These are phyloP conservation scores for Melastoma candidum DNA, from an alignment of 441 rosid genomes.

Conservation along the genomic window DNA sequence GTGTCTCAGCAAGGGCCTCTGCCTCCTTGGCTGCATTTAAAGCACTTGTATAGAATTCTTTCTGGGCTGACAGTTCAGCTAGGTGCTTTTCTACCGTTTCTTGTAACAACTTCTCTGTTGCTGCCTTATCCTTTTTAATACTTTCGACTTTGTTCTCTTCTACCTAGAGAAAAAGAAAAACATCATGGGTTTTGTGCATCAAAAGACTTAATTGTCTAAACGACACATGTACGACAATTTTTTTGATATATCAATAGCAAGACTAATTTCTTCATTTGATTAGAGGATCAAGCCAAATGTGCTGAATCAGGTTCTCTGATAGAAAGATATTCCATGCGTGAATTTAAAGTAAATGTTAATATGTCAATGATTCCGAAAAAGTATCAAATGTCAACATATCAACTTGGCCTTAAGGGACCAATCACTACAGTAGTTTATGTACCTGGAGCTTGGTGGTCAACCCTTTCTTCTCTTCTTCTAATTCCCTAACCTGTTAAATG, in stretches of 20 bases:
- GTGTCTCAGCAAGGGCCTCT: conserved; percentile 87
- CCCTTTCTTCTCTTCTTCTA: conserved; percentile 98
- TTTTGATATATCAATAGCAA: too few relatives aligned
- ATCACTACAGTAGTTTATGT: conserved; percentile 10
- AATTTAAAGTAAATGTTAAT: background rate
- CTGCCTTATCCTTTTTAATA: conserved; percentile 83
- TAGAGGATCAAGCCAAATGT: too few relatives aligned
- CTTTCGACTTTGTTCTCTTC: conserved; percentile 97
- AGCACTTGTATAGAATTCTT: conserved; percentile 80
- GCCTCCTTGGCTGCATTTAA: conserved; percentile 95
- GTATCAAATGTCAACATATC: conserved; percentile 10
- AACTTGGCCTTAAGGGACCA: conserved; percentile 11
- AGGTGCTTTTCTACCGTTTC: conserved; percentile 97
- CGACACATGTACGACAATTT: background rate
- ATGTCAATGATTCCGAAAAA: background rate
- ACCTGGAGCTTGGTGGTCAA: conserved; percentile 93
- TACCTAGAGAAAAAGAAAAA: conserved; percentile 33
- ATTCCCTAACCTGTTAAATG: conserved; percentile 65
- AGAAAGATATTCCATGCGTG: too few relatives aligned
- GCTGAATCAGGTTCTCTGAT: too few relatives aligned
- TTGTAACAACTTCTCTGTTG: conserved; percentile 87
- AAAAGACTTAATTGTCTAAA: background rate
- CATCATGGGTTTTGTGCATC: background rate
- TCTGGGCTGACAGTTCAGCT: conserved; percentile 72
- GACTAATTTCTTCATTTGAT: too few relatives aligned